Evolutionary conservation across 2,329 filamentous ascomycete species (phyloP), one percentile per base, ranked within the genome.

Genomic region (Neofusicoccum cordaticola): DNA sequence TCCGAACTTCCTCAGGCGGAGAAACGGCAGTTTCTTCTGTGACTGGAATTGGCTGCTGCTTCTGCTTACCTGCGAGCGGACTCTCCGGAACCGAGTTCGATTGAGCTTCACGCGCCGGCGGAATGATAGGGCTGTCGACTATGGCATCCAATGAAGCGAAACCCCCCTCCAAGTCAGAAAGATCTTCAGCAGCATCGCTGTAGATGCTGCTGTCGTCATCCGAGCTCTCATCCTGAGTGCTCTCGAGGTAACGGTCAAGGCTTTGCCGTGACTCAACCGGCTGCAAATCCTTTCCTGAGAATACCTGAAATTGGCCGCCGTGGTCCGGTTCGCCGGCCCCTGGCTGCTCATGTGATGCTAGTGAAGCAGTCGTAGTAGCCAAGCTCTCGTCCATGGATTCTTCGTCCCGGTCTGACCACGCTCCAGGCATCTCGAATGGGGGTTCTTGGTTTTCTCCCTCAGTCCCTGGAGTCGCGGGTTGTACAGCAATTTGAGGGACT

Each of bases 151-250:
- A 81, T 4, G 90, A 93, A 71, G 87, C 82, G 70, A 92, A 93
- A 0, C 88, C 90, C 52, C 85, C 85, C 44, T 90, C 88, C 3
- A 82, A 71, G 13, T 91, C 88, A 0, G 85, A 86, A 0, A 90
- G 79, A 66, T 92, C 89, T 75, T 93, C 91, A 62, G 89, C 89
- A 1, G 90, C 90, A 75, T 93, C 91, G 68, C 88, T 92, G 72
- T 91, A 93, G 27, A 91, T 83, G 66, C 85, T 88, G 65, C 72
- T 76, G 47, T 74, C 67, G 71, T 79, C 70, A 67, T 78, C 73
- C 13, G 74, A 76, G 4, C 69, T 72, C 42, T 74, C 66, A 64
- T 47, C 45, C 12, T 51, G n/a, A 22, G 27, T 17, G n/a, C 39
- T 51, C 13, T 63, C 48, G 27, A 63, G 37, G 17, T 52, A 63